These are phyloP conservation scores for Salix purpurea DNA, from an alignment of 345 rosid species.

Conservation along the genomic window DNA sequence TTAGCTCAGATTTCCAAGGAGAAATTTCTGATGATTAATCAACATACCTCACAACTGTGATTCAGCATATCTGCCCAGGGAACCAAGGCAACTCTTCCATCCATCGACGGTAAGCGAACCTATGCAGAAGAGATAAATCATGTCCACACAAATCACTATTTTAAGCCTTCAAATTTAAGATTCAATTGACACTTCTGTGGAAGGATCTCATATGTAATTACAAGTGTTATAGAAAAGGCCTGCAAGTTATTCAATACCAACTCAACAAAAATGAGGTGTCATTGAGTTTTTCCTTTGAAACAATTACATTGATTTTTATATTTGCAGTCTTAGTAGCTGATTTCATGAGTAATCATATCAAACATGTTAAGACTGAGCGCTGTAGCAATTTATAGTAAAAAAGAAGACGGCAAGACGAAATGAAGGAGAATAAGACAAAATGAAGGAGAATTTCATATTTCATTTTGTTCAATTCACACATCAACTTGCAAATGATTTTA, in stretches of 20 bases:
- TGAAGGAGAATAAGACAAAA: neutral
- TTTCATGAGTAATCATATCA: neutral
- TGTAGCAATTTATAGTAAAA: neutral
- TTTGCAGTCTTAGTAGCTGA: neutral
- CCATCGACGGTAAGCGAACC: constrained; percentile 95
- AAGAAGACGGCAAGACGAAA: neutral
- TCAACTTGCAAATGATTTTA: neutral
- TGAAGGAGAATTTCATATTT: neutral
- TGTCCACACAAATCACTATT: neutral
- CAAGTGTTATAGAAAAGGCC: neutral
- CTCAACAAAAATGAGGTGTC: neutral
- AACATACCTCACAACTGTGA: constrained; percentile 81
- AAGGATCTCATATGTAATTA: neutral
- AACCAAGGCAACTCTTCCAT: constrained; percentile 85
- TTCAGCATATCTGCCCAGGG: constrained; percentile 99
- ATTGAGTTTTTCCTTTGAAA: neutral
- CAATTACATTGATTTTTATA: neutral
- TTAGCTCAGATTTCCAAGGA: neutral
- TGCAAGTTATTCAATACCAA: neutral
- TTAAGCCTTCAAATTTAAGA: neutral
- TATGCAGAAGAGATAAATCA: constrained; percentile 18
- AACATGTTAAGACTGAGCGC: neutral
- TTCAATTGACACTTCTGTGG: neutral
- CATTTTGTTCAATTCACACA: neutral
- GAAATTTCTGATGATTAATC: constrained; percentile 5